Percentiles rank a stretch among this genome's conserved stretches.
Conservation (phyloP, 768 basidiomycete species). For the Artomyces pyxidatus region DNA sequence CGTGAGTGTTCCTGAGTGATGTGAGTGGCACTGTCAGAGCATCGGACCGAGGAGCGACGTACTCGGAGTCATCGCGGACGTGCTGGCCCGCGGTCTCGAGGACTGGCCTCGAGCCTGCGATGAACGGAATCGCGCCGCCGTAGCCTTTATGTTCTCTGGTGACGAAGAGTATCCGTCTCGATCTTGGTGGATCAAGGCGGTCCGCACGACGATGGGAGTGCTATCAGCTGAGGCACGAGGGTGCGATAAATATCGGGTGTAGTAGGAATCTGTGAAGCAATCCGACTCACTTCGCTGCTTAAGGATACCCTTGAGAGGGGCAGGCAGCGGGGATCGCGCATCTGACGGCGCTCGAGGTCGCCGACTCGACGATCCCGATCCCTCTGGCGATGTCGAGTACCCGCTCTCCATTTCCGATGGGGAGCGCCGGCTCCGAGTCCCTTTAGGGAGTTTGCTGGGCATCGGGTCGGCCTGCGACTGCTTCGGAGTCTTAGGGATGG, state of each 20-base stretch:
- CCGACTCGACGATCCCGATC: background rate
- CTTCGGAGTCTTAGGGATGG: background rate
- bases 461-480: background rate
- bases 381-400: slow-evolving; percentile 12
- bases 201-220: slow-evolving; percentile 4
- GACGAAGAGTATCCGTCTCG: slow-evolving; percentile 17
- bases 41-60: background rate
- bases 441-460: background rate
- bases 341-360: background rate
- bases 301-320: slow-evolving; percentile 12
- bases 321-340: background rate
- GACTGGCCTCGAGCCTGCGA: background rate
- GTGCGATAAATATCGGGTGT: background rate
- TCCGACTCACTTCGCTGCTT: slow-evolving; percentile 4
- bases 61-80: background rate
- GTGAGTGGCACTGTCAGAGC: background rate
- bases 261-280: slow-evolving; percentile 5
- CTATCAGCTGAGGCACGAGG: no score
- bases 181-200: slow-evolving; percentile 8
- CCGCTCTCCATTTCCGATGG: slow-evolving; percentile 3
- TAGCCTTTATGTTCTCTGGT: slow-evolving; percentile 23
- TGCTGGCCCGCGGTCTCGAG: background rate
- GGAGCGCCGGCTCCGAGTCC: slow-evolving; percentile 1
- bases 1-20: slow-evolving; percentile 17
- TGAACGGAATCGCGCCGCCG: background rate